Base-by-base conservation (phyloP, 164 flowering plant genomes). In the Malania oleifera region DNA sequence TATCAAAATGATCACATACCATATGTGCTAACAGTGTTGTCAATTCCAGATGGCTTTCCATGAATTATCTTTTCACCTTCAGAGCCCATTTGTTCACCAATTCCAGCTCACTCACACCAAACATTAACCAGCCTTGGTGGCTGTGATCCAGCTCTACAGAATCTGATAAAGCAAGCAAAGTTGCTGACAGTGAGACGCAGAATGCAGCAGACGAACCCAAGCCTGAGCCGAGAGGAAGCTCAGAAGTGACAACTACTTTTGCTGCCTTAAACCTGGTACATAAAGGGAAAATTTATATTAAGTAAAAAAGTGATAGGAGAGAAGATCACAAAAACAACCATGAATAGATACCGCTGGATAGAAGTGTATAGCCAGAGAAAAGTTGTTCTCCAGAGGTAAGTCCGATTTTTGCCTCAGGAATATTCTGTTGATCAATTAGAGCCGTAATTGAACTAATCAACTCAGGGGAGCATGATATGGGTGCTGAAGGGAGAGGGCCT, bases 61-160 rank as follows among this genome's bases (percentile, higher is more conserved):
- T 95, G 97, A 59, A 95, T 89, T 25, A 91, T 86, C 73, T 87
- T 91, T 76, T 95, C 97, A 26, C 96, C 99, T 77, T 88, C 95
- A 69, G 82, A 41, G 99, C 99, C 99, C 99, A 95, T 75, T 75
- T 85, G 60, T 95, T 91, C 52, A 91, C 76, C 72, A 91, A 73
- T 15, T 86, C 89, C 47, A 86, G 82, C 18, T 86, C 89, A 40
- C 50, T 64, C 13, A 86, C 91, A 11, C 53, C 78, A 60, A 71
- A 79, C 8, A 41, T 20, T 18, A 76, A 64, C 97, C 97, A 91
- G 50, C 85, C 93, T 67, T 78, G 68, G 10, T 67, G 79, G 54
- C 75, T 67, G 25, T 45, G 40, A 57, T 83, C 88, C 51, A 80
- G 46, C 56, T 28, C 77, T 4, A 72, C 66, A 23, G 75, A 62